Base-by-base conservation (phyloP, 148 eudicot species). In the Fagopyrum esculentum region DNA sequence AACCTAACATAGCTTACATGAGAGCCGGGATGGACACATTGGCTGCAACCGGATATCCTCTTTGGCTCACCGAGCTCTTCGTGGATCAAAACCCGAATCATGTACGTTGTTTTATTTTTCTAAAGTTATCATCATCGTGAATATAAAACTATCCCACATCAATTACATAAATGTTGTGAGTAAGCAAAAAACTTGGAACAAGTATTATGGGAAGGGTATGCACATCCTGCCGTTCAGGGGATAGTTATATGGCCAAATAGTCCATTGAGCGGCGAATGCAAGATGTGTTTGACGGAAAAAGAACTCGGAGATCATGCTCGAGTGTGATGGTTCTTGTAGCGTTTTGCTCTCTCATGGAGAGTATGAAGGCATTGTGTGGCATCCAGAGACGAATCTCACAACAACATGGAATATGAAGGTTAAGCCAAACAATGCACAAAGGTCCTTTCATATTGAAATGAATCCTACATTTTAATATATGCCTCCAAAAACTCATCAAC, bases 11-110 rank as follows among this genome's bases (percentile, higher is more conserved):
- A 26, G 85, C 83, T 69, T 90, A 86, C 75, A 85, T 88, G 82
- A 83, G 95, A 85, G 84, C 88, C 3, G 87, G 81, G 13, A 73
- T 90, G 76, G 95, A 88, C 71, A 70, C 46, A 43, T 79, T 88
- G 70, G 86, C 79, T 49, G 73, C 86, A 55, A n/a, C 80, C 61
- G 69, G 74, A 7, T 74, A 79, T 66, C 88, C 95, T 1, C 69
- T 83, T 26, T 90, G 95, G 91, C 74, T 90, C 9, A 90, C 89
- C 16, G 94, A 87, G 57, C 71, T 88, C 54, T 89, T 86, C 61
- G 82, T 90, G 29, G 81, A 78, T 48, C 78, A 77, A 12, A 84
- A 84, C 2, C 82, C 83, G 17, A 79, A 83, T 35, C 88, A 86
- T 82, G 89, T 86, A 86, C 40, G 2, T 35, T 35, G 40, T 35